Evolutionary conservation across 148 eudicot genomes (phyloP).

Genomic region (Heliosperma pusillum): DNA sequence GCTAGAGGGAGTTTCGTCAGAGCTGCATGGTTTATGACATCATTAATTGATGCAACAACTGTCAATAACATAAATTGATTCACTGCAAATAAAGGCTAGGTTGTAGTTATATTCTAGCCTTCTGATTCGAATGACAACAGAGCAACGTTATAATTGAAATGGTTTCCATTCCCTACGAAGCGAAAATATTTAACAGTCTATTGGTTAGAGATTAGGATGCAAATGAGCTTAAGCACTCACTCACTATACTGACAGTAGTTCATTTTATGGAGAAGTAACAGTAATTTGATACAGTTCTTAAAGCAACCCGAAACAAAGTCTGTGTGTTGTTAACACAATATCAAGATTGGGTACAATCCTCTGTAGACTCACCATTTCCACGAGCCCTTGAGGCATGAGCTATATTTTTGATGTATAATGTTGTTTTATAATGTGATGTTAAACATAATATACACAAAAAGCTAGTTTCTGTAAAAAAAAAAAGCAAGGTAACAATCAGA

Average conservation of each 20-base stretch:
- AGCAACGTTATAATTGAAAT: neutral
- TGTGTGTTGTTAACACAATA: neutral
- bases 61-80: neutral
- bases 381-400: neutral
- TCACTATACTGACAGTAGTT: no score
- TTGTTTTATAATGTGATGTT: neutral
- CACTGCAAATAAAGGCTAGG: neutral
- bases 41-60: neutral
- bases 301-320: neutral
- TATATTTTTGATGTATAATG: neutral
- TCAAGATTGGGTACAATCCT: neutral
- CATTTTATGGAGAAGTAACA: no score
- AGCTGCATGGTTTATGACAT: slow-evolving; percentile 50
- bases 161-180: neutral
- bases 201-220: neutral
- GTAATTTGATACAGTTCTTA: no score
- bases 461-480: neutral
- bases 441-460: neutral
- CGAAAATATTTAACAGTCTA: no score
- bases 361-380: neutral
- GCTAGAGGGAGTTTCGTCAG: slow-evolving; percentile 48
- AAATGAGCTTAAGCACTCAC: no score
- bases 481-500: neutral
- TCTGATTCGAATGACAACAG: neutral
- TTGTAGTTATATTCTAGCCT: neutral